Evolutionary conservation across 2,329 filamentous ascomycete genomes (phyloP), one percentile per base, ranked within the genome.

Genomic region (Penicillium rolfsii): DNA sequence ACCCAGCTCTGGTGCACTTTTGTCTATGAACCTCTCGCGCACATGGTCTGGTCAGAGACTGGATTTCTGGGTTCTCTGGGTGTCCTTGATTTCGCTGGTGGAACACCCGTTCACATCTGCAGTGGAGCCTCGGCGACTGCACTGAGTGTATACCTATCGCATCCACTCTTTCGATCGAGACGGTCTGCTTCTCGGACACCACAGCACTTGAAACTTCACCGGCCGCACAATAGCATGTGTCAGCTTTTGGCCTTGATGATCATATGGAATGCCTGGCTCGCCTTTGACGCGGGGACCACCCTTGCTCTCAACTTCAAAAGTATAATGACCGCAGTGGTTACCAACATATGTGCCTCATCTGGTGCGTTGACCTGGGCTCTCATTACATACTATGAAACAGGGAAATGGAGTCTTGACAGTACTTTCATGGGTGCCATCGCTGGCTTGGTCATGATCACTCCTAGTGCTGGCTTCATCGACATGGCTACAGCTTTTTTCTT

Each of bases 391-490:
- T 70, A 73, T 35, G 81, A 77, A 57, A 74, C 72, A 6, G 77
- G 74, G 16, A 73, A 70, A 61, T 84, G 81, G 80, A 82, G 80
- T 19, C 66, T 83, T 8, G 82, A 83, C 62, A 77, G 78, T 3
- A 82, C 77, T 4, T 84, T 84, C 69, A 81, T 84, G 76, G 82
- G 82, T 9, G 81, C 82, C 0, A 82, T 84, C n/a, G 74, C 81
- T 0, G 82, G 82, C 0, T 73, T 84, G 4, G 81, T 84, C 24
- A 82, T 84, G 76, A 83, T 84, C 54, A 84, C 82, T 0, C 82
- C 82, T 0, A 74, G 80, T 1, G 82, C 82, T 0, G 79, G 79
- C 0, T 81, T 81, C 70, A 80, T 84, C 46, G 81, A 83, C 50
- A 74, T 83, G 71, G 76, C 78, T 0, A 83, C 81, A 0, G 76